Evolutionary conservation across 108 stramenopile species (phyloP).

Genomic region (Cyclostephanos tholiformis): DNA sequence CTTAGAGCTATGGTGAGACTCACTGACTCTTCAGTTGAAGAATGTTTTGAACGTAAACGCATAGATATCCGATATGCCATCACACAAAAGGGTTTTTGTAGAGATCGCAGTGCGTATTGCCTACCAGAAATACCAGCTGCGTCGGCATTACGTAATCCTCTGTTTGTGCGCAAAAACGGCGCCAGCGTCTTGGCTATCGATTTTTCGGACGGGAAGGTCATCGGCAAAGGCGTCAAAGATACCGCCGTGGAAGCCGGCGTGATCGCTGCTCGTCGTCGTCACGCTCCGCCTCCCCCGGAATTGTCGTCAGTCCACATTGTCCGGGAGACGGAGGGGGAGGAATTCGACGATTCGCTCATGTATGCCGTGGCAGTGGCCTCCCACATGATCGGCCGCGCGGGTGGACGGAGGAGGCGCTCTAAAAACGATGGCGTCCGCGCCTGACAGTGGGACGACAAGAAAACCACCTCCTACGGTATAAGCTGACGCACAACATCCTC

Average conservation of each 20-base stretch:
- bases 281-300: not conserved
- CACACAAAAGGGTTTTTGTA: conserved; percentile 9
- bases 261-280: not conserved
- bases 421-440: not conserved
- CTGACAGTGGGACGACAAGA: not conserved
- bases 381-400: conserved; percentile 10
- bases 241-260: too few species aligned
- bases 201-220: not conserved
- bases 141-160: not conserved
- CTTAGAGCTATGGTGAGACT: conserved; percentile 28
- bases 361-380: conserved; percentile 17
- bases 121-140: conserved; percentile 35
- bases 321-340: not conserved
- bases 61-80: conserved; percentile 37
- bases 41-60: conserved; percentile 23
- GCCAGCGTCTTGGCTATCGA: conserved; percentile 25
- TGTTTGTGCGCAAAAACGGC: conserved; percentile 18
- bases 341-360: conserved; percentile 27
- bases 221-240: not conserved
- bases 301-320: not conserved
- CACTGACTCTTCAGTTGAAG: conserved; percentile 3
- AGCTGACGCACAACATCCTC: not conserved
- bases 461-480: not conserved
- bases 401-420: not conserved
- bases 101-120: conserved; percentile 14